Evolutionary conservation across 495 filamentous ascomycete species (phyloP), one percentile per base, ranked within the genome.

Genomic region (Aspergillus ellipticus): DNA sequence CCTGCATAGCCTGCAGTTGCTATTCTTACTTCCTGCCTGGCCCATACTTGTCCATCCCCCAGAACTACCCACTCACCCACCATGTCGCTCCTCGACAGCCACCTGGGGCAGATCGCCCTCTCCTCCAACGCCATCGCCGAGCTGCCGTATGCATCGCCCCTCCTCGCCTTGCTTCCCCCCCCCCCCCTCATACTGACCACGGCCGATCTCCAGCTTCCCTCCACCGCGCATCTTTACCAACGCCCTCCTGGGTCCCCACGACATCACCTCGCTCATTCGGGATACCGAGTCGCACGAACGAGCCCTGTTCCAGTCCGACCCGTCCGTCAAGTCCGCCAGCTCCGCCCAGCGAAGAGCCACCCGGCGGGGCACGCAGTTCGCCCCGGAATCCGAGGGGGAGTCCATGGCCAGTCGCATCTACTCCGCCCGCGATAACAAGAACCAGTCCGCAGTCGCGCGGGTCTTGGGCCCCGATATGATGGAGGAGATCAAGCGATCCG

Each of bases 281-380:
- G 94, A 98, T 70, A 97, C 93, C 28, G 94, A 98, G 72, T 75
- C 85, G 16, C 94, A 98, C 74, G 94, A 98, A 73, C 88, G 93
- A 61, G 95, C 92, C 13, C 82, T 98, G 4, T 98, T 98, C 75
- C 92, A 92, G 33, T 85, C 95, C 8, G 89, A 92, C 6, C 84
- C 89, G 0, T 78, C 89, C 13, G 57, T 67, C 17, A 77, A 77
- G 49, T 42, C 69, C 16, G 55, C 21, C 53, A 67, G 67, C 61
- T 59, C 60, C 35, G 71, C 66, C 16, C 77, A 64, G 56, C 66
- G 64, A 68, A 68, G 74, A 54, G 66, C 76, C 29, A 77, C 74
- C 39, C 70, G 81, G 31, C 66, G 82, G 29, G 75, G 72, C 42
- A 82, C 79, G 0, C 68, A 69, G 17, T 77, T 79, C 57, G 64